These are phyloP conservation scores for Candolleomyces efflorescens DNA, from an alignment of 768 basidiomycete genomes.

Conservation along the genomic window DNA sequence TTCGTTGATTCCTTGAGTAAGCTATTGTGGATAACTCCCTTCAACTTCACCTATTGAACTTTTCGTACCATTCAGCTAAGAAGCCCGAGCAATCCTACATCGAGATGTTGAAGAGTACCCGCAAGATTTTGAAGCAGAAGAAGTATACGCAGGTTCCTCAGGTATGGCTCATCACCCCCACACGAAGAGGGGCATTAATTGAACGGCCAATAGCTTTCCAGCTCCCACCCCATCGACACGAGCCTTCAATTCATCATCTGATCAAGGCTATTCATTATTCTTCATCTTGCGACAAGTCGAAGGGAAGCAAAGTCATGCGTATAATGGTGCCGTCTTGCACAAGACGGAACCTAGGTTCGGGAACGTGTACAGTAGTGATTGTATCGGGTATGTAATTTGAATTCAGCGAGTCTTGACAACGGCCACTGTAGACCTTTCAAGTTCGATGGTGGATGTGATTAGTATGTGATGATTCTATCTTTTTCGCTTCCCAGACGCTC, in stretches of 20 bases:
- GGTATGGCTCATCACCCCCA: not conserved
- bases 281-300: no score
- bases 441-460: no score
- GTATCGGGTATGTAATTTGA: no score
- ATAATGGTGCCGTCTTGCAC: no score
- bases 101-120: constrained; percentile 33
- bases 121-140: constrained; percentile 25
- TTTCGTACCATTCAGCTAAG: constrained; percentile 25
- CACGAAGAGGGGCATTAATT: constrained; percentile 4
- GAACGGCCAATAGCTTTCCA: constrained; percentile 30
- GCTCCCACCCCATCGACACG: constrained; percentile 32
- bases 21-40: constrained; percentile 6
- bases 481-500: no score
- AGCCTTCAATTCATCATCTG: constrained; percentile 2
- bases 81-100: constrained; percentile 40
- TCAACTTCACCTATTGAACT: not conserved
- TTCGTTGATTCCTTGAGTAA: constrained; percentile 55
- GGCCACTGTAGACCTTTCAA: no score
- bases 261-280: not conserved
- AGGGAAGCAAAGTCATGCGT: no score
- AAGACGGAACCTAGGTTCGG: no score
- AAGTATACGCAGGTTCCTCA: not conserved
- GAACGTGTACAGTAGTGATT: no score
- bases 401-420: no score
- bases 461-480: no score